Evolutionary conservation across 257 asterid genomes (phyloP).

Genomic region (Przewalskia tangutica): DNA sequence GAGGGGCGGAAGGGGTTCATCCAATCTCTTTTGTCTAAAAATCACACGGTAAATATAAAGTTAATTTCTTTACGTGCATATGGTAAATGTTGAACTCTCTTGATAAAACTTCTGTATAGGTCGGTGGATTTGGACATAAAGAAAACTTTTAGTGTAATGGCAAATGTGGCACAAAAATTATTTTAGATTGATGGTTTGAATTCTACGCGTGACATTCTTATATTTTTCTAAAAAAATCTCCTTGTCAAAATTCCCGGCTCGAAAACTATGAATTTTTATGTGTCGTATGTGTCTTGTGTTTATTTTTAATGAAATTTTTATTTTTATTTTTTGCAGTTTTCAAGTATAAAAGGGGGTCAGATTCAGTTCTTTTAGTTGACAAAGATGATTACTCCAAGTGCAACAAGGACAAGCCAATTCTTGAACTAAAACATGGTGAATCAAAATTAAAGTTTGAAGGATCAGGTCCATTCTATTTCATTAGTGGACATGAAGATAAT

Average conservation of each 20-base stretch:
- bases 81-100: background rate
- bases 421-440: conserved; percentile 17
- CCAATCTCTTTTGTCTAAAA: background rate
- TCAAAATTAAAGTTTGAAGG: conserved; percentile 23
- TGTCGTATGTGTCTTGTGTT: background rate
- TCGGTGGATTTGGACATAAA: too few relatives aligned
- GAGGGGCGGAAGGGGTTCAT: too few relatives aligned
- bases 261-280: background rate
- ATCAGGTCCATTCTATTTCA: conserved; percentile 40
- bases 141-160: too few relatives aligned
- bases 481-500: conserved; percentile 39
- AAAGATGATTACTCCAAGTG: conserved; percentile 32
- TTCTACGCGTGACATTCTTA: background rate
- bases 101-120: too few relatives aligned
- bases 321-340: conserved; percentile 26
- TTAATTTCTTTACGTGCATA: background rate
- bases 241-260: too few relatives aligned
- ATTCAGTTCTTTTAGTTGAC: conserved; percentile 35
- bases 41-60: background rate
- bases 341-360: conserved; percentile 27
- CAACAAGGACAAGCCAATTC: conserved; percentile 30
- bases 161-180: too few relatives aligned
- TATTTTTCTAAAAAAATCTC: background rate
- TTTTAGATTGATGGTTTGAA: too few relatives aligned
- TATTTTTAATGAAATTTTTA: background rate